phyloP scores from a whole-genome alignment of 2,329 filamentous ascomycete genomes.

The Trichoderma breve region DNA sequence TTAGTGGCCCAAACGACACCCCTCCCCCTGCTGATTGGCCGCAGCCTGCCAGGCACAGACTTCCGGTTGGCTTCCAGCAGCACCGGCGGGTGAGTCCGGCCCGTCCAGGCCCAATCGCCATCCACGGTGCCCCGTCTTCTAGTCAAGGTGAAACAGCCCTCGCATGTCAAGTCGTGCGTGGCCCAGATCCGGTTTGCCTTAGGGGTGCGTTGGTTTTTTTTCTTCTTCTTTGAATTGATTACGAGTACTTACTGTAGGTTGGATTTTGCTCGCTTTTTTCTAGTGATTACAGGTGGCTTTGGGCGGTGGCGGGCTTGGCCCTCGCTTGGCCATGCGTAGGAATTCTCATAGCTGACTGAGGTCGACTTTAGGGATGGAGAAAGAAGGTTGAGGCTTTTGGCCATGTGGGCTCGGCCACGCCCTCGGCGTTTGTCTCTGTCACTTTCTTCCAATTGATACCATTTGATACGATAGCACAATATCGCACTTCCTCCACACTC shows the following conservation, averaged over 20 bases:
- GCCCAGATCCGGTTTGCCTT: not conserved
- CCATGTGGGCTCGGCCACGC: not conserved
- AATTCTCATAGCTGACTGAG: not conserved
- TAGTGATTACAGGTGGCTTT: not conserved
- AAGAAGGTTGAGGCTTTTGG: not conserved
- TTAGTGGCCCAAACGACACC: not conserved
- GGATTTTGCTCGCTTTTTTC: not conserved
- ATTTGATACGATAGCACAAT: not conserved
- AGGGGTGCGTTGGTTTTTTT: not conserved
- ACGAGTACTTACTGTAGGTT: not conserved
- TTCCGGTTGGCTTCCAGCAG: slow-evolving; percentile 21
- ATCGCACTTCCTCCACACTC: not conserved
- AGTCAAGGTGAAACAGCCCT: slow-evolving; percentile 20
- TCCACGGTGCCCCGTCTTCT: not conserved
- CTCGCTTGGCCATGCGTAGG: not conserved
- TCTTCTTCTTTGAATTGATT: not conserved
- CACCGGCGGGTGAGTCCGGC: not conserved
- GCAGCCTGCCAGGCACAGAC: slow-evolving; percentile 22
- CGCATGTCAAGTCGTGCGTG: slow-evolving; percentile 1
- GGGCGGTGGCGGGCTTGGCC: not conserved
- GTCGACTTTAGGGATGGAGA: not conserved
- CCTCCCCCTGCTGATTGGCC: slow-evolving; percentile 17
- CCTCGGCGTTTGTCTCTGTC: not conserved
- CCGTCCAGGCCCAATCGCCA: slow-evolving; percentile 18
- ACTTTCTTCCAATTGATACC: not conserved